Evolutionary conservation across 257 asterid species (phyloP).

Genomic region (Euphrasia confusa): DNA sequence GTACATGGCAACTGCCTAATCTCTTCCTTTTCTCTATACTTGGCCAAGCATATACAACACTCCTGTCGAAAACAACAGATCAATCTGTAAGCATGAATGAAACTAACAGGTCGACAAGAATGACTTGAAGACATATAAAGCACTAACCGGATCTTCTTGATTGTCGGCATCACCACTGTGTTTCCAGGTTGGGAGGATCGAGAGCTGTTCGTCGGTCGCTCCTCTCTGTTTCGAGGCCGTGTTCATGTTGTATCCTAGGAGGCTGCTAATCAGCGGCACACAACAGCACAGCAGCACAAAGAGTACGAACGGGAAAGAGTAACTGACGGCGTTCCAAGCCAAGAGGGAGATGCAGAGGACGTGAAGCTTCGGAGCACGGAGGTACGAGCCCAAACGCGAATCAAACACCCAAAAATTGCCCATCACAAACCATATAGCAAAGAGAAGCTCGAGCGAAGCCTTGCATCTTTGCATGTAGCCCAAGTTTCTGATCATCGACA

Average conservation of each 20-base stretch:
- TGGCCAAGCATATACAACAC: slow-evolving; percentile 85
- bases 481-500: slow-evolving; percentile 37
- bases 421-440: slow-evolving; percentile 96
- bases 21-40: slow-evolving; percentile 78
- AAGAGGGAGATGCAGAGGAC: slow-evolving; percentile 70
- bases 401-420: slow-evolving; percentile 94
- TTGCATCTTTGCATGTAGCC: slow-evolving; percentile 51
- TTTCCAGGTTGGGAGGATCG: slow-evolving; percentile 57
- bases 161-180: slow-evolving; percentile 36
- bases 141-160: slow-evolving; percentile 46
- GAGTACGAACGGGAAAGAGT: slow-evolving; percentile 82
- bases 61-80: slow-evolving; percentile 44
- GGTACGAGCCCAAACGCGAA: slow-evolving; percentile 67
- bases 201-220: slow-evolving; percentile 75
- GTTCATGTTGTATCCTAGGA: slow-evolving; percentile 89
- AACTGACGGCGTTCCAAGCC: slow-evolving; percentile 86
- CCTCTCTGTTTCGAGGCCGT: slow-evolving; percentile 63
- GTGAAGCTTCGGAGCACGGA: slow-evolving; percentile 71
- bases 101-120: neutral
- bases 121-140: neutral
- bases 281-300: slow-evolving; percentile 77
- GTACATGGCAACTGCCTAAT: slow-evolving; percentile 75
- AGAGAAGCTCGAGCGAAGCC: slow-evolving; percentile 62
- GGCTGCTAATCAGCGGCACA: slow-evolving; percentile 67
- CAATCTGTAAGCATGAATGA: neutral